Evolutionary conservation across 2,329 filamentous ascomycete genomes (phyloP).

Genomic region (Neodidymelliopsis sp.): DNA sequence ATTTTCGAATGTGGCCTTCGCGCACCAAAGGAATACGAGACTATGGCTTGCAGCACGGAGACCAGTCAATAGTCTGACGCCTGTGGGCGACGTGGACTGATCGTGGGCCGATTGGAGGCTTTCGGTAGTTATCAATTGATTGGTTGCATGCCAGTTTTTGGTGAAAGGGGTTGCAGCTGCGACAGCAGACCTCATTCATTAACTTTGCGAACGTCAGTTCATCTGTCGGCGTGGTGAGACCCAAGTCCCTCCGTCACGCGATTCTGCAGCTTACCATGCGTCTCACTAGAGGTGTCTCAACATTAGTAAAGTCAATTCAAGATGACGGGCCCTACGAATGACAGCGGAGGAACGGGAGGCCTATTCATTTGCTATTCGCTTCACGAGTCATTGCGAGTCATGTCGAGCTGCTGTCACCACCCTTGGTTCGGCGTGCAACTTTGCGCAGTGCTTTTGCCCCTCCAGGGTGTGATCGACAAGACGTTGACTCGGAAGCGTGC

Average conservation of each 20-base stretch:
- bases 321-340: neutral
- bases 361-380: neutral
- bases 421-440: neutral
- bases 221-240: neutral
- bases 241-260: neutral
- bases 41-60: neutral
- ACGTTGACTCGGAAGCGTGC: neutral
- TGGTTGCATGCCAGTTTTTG: neutral
- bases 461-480: slow-evolving; percentile 4
- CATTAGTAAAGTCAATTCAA: slow-evolving; percentile 1
- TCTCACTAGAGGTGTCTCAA: slow-evolving; percentile 3
- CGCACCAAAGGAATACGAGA: neutral
- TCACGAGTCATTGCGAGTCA: slow-evolving; percentile 11
- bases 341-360: slow-evolving; percentile 9
- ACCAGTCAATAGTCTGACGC: neutral
- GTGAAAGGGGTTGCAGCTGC: neutral
- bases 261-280: neutral
- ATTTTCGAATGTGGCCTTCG: neutral
- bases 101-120: neutral
- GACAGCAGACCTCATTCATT: neutral
- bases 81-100: neutral
- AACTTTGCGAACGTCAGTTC: neutral
- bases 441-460: neutral
- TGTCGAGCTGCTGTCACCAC: neutral
- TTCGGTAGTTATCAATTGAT: neutral